A percentile compares a stretch with the other conserved stretches of the same genome.
Conservation (phyloP, 2,329 filamentous ascomycete genomes). For the Aspergillus aculeatinus region DNA sequence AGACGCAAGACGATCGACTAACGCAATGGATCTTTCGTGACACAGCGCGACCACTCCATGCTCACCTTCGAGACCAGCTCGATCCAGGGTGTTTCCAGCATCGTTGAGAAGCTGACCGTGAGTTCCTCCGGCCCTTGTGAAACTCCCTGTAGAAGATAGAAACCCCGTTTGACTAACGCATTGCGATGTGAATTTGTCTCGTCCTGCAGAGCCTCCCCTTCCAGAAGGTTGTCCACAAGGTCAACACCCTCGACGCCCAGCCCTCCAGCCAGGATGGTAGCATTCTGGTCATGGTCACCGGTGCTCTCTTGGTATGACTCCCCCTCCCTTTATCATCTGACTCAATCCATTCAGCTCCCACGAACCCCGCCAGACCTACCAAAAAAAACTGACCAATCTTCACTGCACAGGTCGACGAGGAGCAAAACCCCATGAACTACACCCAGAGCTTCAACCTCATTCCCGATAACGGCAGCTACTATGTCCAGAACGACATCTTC, state of each 20-base stretch:
- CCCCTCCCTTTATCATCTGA: background rate
- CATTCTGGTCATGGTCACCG: constrained; percentile 86
- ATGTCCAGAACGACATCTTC: constrained; percentile 93
- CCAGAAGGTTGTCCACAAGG: constrained; percentile 74
- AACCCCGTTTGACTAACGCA: background rate
- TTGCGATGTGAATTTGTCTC: background rate
- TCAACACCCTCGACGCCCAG: constrained; percentile 79
- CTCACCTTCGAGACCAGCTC: constrained; percentile 82
- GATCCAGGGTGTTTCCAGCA: constrained; percentile 61
- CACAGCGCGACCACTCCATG: constrained; percentile 79
- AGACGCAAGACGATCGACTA: background rate
- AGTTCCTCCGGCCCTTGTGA: constrained; percentile 29
- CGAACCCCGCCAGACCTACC: background rate
- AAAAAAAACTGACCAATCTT: background rate
- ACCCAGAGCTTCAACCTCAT: constrained; percentile 84
- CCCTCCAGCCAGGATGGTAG: constrained; percentile 66
- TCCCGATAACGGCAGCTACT: constrained; percentile 72
- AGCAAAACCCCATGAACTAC: constrained; percentile 85
- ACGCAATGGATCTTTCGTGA: background rate
- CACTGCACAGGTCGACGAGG: constrained; percentile 70
- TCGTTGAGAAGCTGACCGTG: constrained; percentile 81
- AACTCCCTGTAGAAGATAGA: background rate
- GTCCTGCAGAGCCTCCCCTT: constrained; percentile 69
- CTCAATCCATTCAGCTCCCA: background rate
- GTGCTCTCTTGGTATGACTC: constrained; percentile 72